phyloP scores from a whole-genome alignment of 2,329 filamentous ascomycete genomes.

The Rhinocladiella mackenziei region DNA sequence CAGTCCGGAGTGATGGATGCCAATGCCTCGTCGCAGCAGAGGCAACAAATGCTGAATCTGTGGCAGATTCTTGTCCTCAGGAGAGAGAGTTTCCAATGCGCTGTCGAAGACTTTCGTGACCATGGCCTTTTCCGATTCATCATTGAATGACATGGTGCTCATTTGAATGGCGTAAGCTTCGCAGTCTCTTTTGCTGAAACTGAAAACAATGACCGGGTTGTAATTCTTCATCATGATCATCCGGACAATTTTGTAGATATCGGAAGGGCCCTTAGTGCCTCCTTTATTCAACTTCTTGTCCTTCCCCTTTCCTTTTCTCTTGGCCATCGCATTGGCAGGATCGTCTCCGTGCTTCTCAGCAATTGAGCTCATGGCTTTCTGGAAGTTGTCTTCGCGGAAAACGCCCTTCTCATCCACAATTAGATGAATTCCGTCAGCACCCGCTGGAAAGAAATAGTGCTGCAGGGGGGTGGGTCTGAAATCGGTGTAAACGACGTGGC shows the following conservation, averaged over 20 bases:
- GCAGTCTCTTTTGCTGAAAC: conserved; percentile 97
- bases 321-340: conserved; percentile 71
- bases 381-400: conserved; percentile 96
- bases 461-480: conserved; percentile 95
- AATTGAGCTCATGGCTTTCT: conserved; percentile 87
- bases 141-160: conserved; percentile 86
- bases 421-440: conserved; percentile 86
- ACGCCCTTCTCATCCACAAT: conserved; percentile 95
- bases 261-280: conserved; percentile 65
- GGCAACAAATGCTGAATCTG: conserved; percentile 91
- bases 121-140: conserved; percentile 91
- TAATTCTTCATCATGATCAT: conserved; percentile 99
- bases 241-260: conserved; percentile 96
- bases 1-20: conserved; percentile 93
- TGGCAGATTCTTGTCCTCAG: conserved; percentile 81
- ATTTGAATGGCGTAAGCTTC: conserved; percentile 86
- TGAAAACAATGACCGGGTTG: conserved; percentile 98
- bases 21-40: conserved; percentile 83
- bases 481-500: conserved; percentile 98
- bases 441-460: conserved; percentile 95
- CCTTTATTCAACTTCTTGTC: conserved; percentile 91
- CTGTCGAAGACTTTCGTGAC: conserved; percentile 91
- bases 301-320: conserved; percentile 80
- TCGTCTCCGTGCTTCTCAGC: conserved; percentile 84
- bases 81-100: conserved; percentile 86